Conservation (phyloP, 176 grass and related monocot genomes). For the Alopecurus myosuroides region DNA sequence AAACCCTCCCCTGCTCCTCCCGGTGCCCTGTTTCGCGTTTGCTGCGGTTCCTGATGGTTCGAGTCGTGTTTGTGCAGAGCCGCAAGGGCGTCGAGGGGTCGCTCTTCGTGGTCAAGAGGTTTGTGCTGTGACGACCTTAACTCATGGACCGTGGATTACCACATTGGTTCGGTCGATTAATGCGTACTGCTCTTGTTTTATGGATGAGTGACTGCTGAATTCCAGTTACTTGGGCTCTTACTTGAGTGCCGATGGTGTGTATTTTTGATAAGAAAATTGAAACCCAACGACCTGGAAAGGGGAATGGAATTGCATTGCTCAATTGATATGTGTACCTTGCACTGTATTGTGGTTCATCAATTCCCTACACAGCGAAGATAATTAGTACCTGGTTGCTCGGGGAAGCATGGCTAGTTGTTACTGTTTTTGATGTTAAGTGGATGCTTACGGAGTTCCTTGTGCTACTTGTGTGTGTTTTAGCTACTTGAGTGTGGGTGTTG, state of each 20-base stretch:
- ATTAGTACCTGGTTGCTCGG: background rate
- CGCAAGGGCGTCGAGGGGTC: constrained; percentile 65
- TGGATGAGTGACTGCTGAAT: background rate
- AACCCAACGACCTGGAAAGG: background rate
- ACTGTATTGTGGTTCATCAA: background rate
- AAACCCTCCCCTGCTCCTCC: background rate
- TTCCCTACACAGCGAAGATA: background rate
- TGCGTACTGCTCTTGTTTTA: background rate
- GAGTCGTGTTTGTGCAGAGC: constrained; percentile 31
- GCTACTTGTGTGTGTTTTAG: background rate
- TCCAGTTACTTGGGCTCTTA: background rate
- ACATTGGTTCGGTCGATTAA: background rate
- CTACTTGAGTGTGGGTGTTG: background rate
- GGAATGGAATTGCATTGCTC: background rate
- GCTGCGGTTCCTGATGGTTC: background rate
- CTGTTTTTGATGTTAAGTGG: background rate
- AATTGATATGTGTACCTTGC: background rate
- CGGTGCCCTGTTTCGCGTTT: background rate
- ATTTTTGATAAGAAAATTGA: background rate
- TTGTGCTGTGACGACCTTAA: background rate
- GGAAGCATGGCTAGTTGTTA: background rate
- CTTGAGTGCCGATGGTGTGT: background rate
- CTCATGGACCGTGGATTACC: background rate
- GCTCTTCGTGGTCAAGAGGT: constrained; percentile 74
- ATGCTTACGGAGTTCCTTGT: background rate